phyloP scores from a whole-genome alignment of 192 early-diverging fungal genomes.

The Backusella tarrabulga region DNA sequence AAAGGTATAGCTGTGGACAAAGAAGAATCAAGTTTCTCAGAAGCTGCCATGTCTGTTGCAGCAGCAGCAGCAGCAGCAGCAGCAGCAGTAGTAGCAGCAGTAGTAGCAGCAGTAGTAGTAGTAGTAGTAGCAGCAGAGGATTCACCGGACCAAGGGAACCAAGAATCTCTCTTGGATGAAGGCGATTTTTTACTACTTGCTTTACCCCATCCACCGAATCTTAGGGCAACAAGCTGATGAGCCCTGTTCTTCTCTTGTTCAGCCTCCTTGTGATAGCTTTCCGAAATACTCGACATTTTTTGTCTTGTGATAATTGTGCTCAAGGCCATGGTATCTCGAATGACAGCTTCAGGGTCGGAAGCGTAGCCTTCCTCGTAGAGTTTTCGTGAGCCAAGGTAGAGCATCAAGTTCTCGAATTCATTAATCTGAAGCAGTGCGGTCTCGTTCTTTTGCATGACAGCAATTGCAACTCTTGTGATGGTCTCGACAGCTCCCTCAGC shows the following conservation, averaged over 20 bases:
- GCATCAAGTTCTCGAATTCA: slow-evolving; percentile 80
- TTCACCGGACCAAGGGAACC: slow-evolving; percentile 28
- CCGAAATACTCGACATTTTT: slow-evolving; percentile 72
- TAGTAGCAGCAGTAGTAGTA: background rate
- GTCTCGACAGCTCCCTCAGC: slow-evolving; percentile 87
- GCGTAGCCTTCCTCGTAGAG: slow-evolving; percentile 78
- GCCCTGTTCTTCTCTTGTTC: slow-evolving; percentile 54
- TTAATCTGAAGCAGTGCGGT: slow-evolving; percentile 65
- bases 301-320: slow-evolving; percentile 62
- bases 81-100: background rate
- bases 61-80: background rate
- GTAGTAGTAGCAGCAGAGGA: background rate
- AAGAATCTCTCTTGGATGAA: slow-evolving; percentile 15
- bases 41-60: background rate
- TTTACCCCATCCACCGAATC: slow-evolving; percentile 40
- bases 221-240: slow-evolving; percentile 45
- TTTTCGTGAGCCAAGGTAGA: slow-evolving; percentile 70
- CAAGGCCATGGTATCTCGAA: slow-evolving; percentile 77
- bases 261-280: slow-evolving; percentile 48
- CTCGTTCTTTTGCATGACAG: slow-evolving; percentile 84
- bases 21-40: background rate
- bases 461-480: slow-evolving; percentile 84
- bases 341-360: slow-evolving; percentile 57
- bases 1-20: slow-evolving; percentile 1
- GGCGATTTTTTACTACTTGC: slow-evolving; percentile 13